Base-by-base conservation (phyloP, 2,329 filamentous ascomycete genomes). In the Trichophyton rubrum region DNA sequence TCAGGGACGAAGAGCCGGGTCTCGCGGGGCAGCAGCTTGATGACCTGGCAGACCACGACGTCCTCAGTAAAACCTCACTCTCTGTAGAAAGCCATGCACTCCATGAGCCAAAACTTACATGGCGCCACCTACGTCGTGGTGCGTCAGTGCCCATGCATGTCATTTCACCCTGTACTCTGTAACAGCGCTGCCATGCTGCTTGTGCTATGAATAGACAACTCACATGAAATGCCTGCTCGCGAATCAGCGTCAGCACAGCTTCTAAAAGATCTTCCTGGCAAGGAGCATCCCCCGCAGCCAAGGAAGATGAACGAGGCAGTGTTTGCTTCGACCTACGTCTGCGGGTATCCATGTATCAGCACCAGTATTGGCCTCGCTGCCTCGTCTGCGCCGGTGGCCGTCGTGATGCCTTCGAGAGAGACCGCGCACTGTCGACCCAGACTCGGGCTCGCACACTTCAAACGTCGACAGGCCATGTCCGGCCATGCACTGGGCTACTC, bases 1-100 rank as follows among this genome's bases (percentile, higher is more conserved):
- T 75, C 78, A 7, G 76, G 77, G 45, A 79, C 69, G 68, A 78
- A 79, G 24, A 79, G 71, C 2, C 77, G 76, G 35, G 74, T 68
- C 24, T 72, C 67, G 35, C 67, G 63, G 40, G 74, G 72, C 22
- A 79, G 68, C 15, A 69, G 64, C 8, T 71, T 68, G 35, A 78
- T 67, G 33, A 78, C 62, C 68, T 35, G 33, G 33, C 33, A 35
- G 3, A 35, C 3, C 33, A 35, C 8, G 33, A 1, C 33, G 11
- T 35, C 11, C 8, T 11, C 9, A 13, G 9, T 76, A 30, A 35
- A 11, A 1, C 3, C 2, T 15, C 5, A 1, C 15, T 17, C 17
- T 17, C 59, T 55, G 20, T 13, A 40, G 55, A 56, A 56, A 38
- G 27, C 27, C 33, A 5, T 35, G 4, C 15, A 11, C 27, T 24